phyloP scores from a whole-genome alignment of 768 basidiomycete species.

The Pisolithus tinctorius region DNA sequence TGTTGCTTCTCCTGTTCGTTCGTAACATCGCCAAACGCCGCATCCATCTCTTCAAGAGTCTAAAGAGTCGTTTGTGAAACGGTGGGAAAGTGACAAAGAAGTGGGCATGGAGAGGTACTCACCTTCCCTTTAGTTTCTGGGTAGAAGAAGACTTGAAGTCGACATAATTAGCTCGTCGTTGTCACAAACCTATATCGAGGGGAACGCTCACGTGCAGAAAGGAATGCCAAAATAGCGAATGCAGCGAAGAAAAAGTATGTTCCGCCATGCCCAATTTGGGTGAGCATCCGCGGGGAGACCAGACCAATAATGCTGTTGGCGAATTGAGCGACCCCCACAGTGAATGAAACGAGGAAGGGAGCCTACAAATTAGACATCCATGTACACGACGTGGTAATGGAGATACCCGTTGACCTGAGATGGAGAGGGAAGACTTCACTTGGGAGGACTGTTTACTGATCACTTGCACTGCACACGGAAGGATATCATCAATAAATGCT shows the following conservation, averaged over 20 bases:
- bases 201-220: slow-evolving; percentile 20
- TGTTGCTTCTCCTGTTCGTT: slow-evolving; percentile 19
- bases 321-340: neutral
- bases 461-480: slow-evolving; percentile 3
- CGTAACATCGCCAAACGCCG: slow-evolving; percentile 24
- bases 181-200: neutral
- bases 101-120: neutral
- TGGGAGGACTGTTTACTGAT: slow-evolving; percentile 28
- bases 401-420: slow-evolving; percentile 34
- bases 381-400: slow-evolving; percentile 34
- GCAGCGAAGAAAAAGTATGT: slow-evolving; percentile 24
- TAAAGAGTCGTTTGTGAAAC: slow-evolving; percentile 1
- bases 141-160: slow-evolving; percentile 18
- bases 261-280: slow-evolving; percentile 13
- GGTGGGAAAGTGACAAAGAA: neutral
- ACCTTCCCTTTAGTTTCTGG: slow-evolving; percentile 29
- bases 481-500: neutral
- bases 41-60: slow-evolving; percentile 29
- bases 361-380: slow-evolving; percentile 35
- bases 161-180: neutral
- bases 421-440: slow-evolving; percentile 37
- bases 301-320: slow-evolving; percentile 21
- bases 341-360: neutral
- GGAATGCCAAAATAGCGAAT: slow-evolving; percentile 18
- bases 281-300: slow-evolving; percentile 22